Base-by-base conservation (phyloP, 305 asterid genomes). In the Andrographis paniculata region DNA sequence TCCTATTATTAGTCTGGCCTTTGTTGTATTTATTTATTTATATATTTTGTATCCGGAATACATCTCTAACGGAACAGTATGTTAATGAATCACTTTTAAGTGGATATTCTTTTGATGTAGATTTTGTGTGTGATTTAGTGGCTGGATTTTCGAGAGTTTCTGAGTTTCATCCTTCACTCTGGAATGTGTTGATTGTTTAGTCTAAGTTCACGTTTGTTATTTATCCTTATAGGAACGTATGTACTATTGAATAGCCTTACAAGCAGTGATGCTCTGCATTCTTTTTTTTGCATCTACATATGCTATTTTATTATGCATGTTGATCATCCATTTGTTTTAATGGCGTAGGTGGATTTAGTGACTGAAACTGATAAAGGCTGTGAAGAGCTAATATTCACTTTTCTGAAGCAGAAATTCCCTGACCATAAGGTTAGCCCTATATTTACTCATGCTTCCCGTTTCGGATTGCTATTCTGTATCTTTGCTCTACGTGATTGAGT, bases 341-440 rank as follows among this genome's bases (percentile, higher is more conserved):
- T n/a, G n/a, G 42, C 50, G 61, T 59, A 89, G 98, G 98, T 89
- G 68, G 98, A 89, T 76, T 72, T 89, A 80, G 98, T 89, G 43
- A 89, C 98, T 0, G 98, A 82, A 74, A 89, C 98, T 15, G 98
- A 89, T 67, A 89, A 89, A 74, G 79, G 68, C 23, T 85, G 96
- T 44, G 98, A 89, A 66, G 88, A 86, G 40, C 76, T 80, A 54
- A 80, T 89, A 62, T 85, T 86, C 67, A 59, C 72, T 52, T 56
- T 65, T 48, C 87, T 89, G 45, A 85, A 79, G 59, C 62, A 51
- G 56, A 71, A 60, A n/a, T 86, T 60, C 66, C 94, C 99, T 7
- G 67, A 67, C 42, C 96, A 89, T 60, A 68, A 82, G 96, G 98
- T 89, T n/a, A 37, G 42, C 54, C 52, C 27, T 41, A 8, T 0